These are phyloP conservation scores for Grigorovia humatica DNA, from an alignment of 805 yeast species.

Conservation along the genomic window DNA sequence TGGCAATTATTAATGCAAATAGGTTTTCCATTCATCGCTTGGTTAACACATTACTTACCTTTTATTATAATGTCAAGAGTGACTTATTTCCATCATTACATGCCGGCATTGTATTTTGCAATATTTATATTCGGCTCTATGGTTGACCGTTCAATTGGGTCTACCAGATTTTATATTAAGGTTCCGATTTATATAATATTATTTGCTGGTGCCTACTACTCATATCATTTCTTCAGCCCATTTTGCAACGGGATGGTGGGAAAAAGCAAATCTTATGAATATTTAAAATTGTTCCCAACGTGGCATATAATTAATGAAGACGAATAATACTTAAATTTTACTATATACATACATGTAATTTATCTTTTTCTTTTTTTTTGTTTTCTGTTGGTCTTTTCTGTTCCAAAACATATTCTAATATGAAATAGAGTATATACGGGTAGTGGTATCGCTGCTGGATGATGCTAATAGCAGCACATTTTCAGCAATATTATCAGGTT, in stretches of 20 bases:
- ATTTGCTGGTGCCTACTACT: constrained; percentile 40
- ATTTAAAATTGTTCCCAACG: constrained; percentile 43
- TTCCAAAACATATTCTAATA: not conserved
- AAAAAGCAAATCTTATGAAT: constrained; percentile 25
- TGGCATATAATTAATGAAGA: constrained; percentile 39
- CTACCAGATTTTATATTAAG: constrained; percentile 18
- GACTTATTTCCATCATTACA: constrained; percentile 91
- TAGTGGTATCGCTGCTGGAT: constrained; percentile 51
- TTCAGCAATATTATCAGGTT: constrained; percentile 12
- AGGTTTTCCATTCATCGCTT: constrained; percentile 76
- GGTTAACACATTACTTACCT: constrained; percentile 84
- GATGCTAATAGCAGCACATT: constrained; percentile 44
- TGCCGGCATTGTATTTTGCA: constrained; percentile 93
- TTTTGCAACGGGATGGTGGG: constrained; percentile 77
- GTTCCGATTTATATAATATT: constrained; percentile 33
- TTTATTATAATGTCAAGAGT: constrained; percentile 93
- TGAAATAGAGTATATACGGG: constrained; percentile 30
- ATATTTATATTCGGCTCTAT: constrained; percentile 47
- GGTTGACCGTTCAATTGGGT: constrained; percentile 19
- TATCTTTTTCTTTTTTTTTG: not conserved
- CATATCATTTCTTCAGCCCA: constrained; percentile 53
- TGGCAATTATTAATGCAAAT: constrained; percentile 52
- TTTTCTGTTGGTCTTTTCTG: too few relatives aligned
- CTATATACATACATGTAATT: not conserved
- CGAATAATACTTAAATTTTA: not conserved